A percentile compares a stretch with the other conserved stretches of the same genome.
Evolutionary conservation across 2,329 filamentous ascomycete species (phyloP).

Genomic region (Huntiella abstrusa): DNA sequence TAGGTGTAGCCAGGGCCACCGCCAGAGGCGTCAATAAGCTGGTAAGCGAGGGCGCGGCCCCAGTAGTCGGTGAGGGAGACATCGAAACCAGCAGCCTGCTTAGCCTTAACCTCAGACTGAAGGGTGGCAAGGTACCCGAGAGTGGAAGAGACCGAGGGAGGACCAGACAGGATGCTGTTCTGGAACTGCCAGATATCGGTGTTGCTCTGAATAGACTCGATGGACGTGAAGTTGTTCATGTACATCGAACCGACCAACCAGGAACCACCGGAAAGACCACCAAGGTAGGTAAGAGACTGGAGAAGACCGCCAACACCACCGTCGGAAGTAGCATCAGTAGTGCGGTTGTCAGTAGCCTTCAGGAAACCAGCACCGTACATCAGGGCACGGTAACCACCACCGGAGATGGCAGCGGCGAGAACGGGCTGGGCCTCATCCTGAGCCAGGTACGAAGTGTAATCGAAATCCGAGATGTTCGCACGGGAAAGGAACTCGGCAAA

Average conservation of each 20-base stretch:
- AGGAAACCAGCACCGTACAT: constrained; percentile 66
- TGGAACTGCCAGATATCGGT: constrained; percentile 23
- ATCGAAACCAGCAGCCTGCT: constrained; percentile 24
- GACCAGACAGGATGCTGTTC: constrained; percentile 23
- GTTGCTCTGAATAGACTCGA: constrained; percentile 26
- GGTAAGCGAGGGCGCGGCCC: constrained; percentile 70
- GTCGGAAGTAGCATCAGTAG: constrained; percentile 24
- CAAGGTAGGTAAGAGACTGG: constrained; percentile 63
- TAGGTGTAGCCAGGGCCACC: constrained; percentile 66
- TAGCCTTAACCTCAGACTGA: constrained; percentile 19
- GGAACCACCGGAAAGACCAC: constrained; percentile 63
- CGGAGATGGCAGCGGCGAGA: constrained; percentile 61
- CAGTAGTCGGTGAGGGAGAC: constrained; percentile 75
- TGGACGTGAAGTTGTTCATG: constrained; percentile 65
- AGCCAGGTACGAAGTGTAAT: constrained; percentile 55
- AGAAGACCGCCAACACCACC: constrained; percentile 66
- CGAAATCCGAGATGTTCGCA: constrained; percentile 58
- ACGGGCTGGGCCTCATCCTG: constrained; percentile 23
- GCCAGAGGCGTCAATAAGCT: constrained; percentile 57
- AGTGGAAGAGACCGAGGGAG: constrained; percentile 14
- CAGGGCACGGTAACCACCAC: constrained; percentile 75
- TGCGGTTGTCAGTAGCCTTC: constrained; percentile 61
- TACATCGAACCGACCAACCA: constrained; percentile 75
- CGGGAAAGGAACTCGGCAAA: constrained; percentile 55
- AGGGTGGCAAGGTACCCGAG: constrained; percentile 21